These are phyloP conservation scores for Cyberlindnera sargentensis DNA, from an alignment of 805 yeast species.

Conservation along the genomic window DNA sequence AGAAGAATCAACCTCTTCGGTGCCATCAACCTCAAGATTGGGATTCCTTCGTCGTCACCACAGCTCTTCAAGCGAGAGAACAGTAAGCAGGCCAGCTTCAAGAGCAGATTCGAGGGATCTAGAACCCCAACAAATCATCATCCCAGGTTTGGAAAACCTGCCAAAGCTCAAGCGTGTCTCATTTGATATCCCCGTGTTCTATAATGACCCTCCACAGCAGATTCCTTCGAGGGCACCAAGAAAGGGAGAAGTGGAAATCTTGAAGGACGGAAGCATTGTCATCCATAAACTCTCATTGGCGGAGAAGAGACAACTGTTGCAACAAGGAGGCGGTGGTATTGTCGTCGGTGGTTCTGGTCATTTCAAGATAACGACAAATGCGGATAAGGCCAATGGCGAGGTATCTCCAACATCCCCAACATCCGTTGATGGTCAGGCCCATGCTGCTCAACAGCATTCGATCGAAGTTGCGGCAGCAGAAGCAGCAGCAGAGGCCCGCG, in stretches of 20 bases:
- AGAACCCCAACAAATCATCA: constrained; percentile 14
- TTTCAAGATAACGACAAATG: constrained; percentile 33
- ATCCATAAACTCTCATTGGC: constrained; percentile 50
- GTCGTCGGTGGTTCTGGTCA: constrained; percentile 79
- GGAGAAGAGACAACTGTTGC: constrained; percentile 39
- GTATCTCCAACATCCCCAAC: neutral
- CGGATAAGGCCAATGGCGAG: neutral
- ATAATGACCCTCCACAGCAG: constrained; percentile 88
- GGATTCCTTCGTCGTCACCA: constrained; percentile 10
- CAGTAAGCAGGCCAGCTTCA: neutral
- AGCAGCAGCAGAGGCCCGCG: constrained; percentile 32
- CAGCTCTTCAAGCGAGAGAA: constrained; percentile 3
- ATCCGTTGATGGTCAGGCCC: neutral
- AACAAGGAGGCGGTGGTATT: constrained; percentile 52
- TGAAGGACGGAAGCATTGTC: constrained; percentile 45
- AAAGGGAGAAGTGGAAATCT: constrained; percentile 70
- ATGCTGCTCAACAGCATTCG: constrained; percentile 21
- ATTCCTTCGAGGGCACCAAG: constrained; percentile 83
- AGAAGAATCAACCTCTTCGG: neutral
- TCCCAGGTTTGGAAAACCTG: constrained; percentile 36
- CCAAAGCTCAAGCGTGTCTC: constrained; percentile 54
- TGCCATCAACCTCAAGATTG: constrained; percentile 1
- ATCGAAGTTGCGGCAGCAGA: constrained; percentile 30
- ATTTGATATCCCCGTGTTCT: constrained; percentile 71
- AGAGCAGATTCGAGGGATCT: neutral